Base-by-base conservation (phyloP, 768 basidiomycete species). In the Candolleomyces efflorescens region DNA sequence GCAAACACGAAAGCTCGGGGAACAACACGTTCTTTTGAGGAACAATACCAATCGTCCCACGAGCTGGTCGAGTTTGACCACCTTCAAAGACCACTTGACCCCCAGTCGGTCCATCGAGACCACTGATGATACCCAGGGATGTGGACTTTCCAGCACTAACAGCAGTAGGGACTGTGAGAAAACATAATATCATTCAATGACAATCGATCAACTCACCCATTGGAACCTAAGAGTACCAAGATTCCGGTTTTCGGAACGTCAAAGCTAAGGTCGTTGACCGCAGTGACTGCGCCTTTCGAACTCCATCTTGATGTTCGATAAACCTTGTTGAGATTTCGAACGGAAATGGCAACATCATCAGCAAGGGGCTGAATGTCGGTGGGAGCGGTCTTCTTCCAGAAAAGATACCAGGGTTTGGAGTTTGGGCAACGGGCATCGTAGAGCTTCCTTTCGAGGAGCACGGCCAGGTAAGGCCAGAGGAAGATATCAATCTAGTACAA, bases 11-110 rank as follows among this genome's bases (percentile, higher is more conserved):
- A 18, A 92, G 71, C 54, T 91, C 89, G 0, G 87, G 82, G 66
- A 91, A 89, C 2, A 92, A 75, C 4, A 92, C 89, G 63, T 92
- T 91, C 73, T 89, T 90, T 72, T 92, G 90, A 0, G 89, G 88
- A 0, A 90, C 89, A 57, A 92, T 85, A 1, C 90, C 90, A 17
- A 92, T 67, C 0, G 81, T 81, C 6, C 89, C 88, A 0, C 82
- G 83, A 4, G 85, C 75, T 6, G 86, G 85, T 26, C 73, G 74
- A 41, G 77, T 65, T 17, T 72, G 67, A 0, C 83, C 83, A 37
- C 83, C 83, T 63, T 81, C 82, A 52, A 80, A 81, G 0, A 75
- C 71, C 17, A 92, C 75, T 2, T 75, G 73, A 32, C 90, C 90
- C 23, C 76, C 71, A 3, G 82, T 85, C 18, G 78, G 80, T 5